Percentiles rank a stretch among this genome's conserved stretches.
Evolutionary conservation across 2,329 filamentous ascomycete species (phyloP).

Genomic region (Alternaria hordeiaustralica): DNA sequence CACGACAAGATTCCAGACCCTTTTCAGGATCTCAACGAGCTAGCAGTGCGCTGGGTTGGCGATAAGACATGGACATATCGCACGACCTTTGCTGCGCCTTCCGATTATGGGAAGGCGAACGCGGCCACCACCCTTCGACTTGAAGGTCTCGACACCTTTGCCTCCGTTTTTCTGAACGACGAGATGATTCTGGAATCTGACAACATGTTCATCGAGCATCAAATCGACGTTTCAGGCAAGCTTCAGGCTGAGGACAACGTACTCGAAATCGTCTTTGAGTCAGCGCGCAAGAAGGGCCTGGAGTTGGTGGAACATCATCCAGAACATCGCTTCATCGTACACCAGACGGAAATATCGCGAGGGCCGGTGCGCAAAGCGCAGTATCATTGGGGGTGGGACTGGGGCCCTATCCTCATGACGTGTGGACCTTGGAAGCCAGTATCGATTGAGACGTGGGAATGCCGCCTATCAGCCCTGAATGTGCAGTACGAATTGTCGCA

Average conservation of each 20-base stretch:
- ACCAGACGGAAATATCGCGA: constrained; percentile 54
- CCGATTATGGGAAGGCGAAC: constrained; percentile 28
- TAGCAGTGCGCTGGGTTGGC: constrained; percentile 57
- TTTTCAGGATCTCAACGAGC: constrained; percentile 57
- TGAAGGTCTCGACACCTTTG: constrained; percentile 69
- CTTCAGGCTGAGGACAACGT: constrained; percentile 52
- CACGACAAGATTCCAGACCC: constrained; percentile 57
- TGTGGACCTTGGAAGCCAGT: constrained; percentile 71
- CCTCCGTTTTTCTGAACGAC: constrained; percentile 63
- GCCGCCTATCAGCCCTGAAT: constrained; percentile 69
- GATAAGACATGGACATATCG: constrained; percentile 57
- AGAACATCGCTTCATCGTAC: constrained; percentile 57
- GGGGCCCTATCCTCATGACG: constrained; percentile 57
- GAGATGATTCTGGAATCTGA: constrained; percentile 60
- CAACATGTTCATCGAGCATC: constrained; percentile 69
- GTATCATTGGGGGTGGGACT: constrained; percentile 60
- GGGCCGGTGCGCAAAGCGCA: constrained; percentile 61
- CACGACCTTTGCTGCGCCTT: constrained; percentile 38
- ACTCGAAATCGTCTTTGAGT: constrained; percentile 64
- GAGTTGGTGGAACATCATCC: constrained; percentile 60
- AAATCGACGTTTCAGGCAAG: constrained; percentile 56
- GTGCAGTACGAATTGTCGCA: constrained; percentile 63
- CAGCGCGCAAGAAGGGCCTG: constrained; percentile 59
- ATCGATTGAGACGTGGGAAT: constrained; percentile 71
- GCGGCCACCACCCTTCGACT: constrained; percentile 60